Base-by-base conservation (phyloP, 306 rosid species). In the Pyrus pyrifolia region DNA sequence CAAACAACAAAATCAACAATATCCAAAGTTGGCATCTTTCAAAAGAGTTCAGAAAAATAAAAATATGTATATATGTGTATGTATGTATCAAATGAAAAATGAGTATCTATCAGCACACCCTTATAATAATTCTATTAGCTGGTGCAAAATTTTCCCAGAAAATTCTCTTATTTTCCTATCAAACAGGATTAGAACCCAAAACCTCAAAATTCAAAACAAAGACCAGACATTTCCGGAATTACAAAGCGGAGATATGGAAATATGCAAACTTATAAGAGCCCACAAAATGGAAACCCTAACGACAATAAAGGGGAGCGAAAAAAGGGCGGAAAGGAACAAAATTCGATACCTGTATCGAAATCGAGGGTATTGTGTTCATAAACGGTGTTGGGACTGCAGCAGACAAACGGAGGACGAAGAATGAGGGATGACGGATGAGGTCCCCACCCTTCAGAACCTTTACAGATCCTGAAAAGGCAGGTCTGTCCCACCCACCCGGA, bases 281-380 rank as follows among this genome's bases (percentile, higher is more conserved):
- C 81, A 78, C 70, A 25, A 78, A 58, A 63, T 67, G 25, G n/a
- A 66, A 75, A 61, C 21, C 38, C 11, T 30, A 61, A 61, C 21
- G 63, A 74, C 70, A 70, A 79, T 42, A 61, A 74, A 7, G 17
- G 49, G 70, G 35, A 15, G 35, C 23, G 68, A 70, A 45, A 18
- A 44, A 49, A 45, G 7, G 9, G 33, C 18, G 30, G 22, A 44
- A 10, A 22, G 58, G 68, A 67, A 70, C 61, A 70, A 71, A 70
- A 75, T 29, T 67, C 46, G 63, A 80, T 72, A 88, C 89, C 83
- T 71, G 85, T 79, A 83, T 86, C 74, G 86, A 78, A 81, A 72
- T 55, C 4, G 76, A 83, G 82, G 87, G 90, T 85, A 88, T 89
- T 87, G 97, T 81, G 97, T 70, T 89, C 95, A 78, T 86, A 87